phyloP scores from a whole-genome alignment of 2,329 filamentous ascomycete genomes.

The Diaporthe ampelina region DNA sequence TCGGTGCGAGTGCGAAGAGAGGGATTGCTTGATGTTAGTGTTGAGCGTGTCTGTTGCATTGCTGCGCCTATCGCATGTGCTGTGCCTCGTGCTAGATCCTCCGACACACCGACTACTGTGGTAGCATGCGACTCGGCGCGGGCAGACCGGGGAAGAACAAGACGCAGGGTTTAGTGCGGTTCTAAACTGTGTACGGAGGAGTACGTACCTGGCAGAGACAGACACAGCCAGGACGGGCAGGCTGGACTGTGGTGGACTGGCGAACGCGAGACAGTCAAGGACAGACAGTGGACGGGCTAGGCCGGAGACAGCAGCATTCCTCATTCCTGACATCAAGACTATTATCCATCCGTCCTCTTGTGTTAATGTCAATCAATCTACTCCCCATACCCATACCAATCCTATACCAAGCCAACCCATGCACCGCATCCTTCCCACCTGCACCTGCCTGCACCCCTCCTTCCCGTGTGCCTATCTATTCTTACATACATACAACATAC shows the following conservation, averaged over 20 bases:
- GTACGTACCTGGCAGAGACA: neutral
- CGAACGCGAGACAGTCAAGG: too few relatives aligned
- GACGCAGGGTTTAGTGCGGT: neutral
- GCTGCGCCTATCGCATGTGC: slow-evolving; percentile 20
- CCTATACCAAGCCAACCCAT: slow-evolving; percentile 16
- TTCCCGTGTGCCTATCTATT: slow-evolving; percentile 2
- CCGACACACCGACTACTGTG: slow-evolving; percentile 39
- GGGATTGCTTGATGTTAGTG: neutral
- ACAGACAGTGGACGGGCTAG: slow-evolving; percentile 2
- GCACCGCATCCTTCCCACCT: slow-evolving; percentile 11
- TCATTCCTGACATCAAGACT: slow-evolving; percentile 29
- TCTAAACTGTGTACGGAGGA: neutral
- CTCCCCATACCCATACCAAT: slow-evolving; percentile 8
- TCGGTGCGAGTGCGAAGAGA: neutral
- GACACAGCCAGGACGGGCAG: neutral
- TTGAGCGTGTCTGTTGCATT: neutral
- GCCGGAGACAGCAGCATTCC: slow-evolving; percentile 2
- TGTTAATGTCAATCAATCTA: neutral
- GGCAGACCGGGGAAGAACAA: slow-evolving; percentile 13
- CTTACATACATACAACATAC: slow-evolving; percentile 4
- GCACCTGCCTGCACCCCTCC: slow-evolving; percentile 12
- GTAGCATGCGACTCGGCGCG: slow-evolving; percentile 36
- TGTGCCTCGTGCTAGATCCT: slow-evolving; percentile 24
- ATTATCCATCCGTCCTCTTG: neutral
- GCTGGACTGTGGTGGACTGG: too few relatives aligned